Percentiles rank a stretch among this genome's conserved stretches.
These are phyloP conservation scores for Pseudogymnoascus sp. DNA, from an alignment of 2,329 filamentous ascomycete species.

Conservation along the genomic window DNA sequence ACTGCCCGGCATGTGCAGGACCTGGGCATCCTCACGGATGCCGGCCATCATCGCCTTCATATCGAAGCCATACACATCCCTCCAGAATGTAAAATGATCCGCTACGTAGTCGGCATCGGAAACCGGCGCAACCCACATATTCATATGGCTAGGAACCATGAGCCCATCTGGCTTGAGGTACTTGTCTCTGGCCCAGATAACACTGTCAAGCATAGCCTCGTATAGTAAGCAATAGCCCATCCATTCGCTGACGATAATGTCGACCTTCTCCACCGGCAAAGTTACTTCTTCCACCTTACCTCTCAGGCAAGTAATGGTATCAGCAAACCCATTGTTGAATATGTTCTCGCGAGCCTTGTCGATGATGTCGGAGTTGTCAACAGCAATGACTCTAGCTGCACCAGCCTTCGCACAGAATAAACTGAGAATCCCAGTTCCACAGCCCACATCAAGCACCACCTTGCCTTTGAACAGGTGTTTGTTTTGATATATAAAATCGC, in stretches of 20 bases:
- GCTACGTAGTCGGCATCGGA: constrained; percentile 70
- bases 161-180: constrained; percentile 77
- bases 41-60: constrained; percentile 85
- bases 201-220: constrained; percentile 92
- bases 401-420: constrained; percentile 94
- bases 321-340: constrained; percentile 68
- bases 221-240: constrained; percentile 95
- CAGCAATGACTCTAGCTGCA: constrained; percentile 77
- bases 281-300: constrained; percentile 84
- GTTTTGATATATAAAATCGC: constrained; percentile 91
- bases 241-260: constrained; percentile 96
- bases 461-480: constrained; percentile 82
- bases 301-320: constrained; percentile 70
- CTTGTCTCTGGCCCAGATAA: constrained; percentile 79
- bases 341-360: constrained; percentile 80
- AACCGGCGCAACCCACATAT: constrained; percentile 74
- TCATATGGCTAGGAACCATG: constrained; percentile 80
- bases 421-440: constrained; percentile 78
- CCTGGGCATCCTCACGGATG: constrained; percentile 74
- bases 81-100: constrained; percentile 80
- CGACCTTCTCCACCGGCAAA: constrained; percentile 72
- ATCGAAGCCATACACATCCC: constrained; percentile 88
- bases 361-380: constrained; percentile 89
- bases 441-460: constrained; percentile 85
- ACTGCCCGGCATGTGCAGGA: constrained; percentile 61